Conservation (phyloP, 352 stramenopile species). For the Elongisporangium anandrum region DNA sequence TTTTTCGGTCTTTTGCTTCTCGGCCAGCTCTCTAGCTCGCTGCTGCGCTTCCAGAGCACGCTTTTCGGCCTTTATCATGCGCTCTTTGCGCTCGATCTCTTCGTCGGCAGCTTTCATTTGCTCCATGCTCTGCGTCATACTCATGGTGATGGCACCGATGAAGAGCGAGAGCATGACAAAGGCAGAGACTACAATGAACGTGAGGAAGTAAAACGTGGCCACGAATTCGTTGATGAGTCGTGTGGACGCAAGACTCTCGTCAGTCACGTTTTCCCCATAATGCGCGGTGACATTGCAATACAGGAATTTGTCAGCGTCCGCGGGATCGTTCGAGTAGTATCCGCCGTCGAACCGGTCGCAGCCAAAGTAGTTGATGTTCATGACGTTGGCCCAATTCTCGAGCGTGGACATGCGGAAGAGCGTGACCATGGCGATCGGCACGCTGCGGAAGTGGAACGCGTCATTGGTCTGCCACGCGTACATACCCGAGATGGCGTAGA, state of each 20-base stretch:
- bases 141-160: conserved; percentile 89
- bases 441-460: conserved; percentile 76
- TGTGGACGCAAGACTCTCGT: conserved; percentile 21
- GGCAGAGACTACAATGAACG: conserved; percentile 84
- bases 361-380: conserved; percentile 82
- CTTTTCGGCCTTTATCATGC: conserved; percentile 53
- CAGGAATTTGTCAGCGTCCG: conserved; percentile 29
- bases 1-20: conserved; percentile 18
- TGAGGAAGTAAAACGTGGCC: conserved; percentile 76
- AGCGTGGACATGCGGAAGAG: conserved; percentile 81
- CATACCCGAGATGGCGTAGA: conserved; percentile 90
- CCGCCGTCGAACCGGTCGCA: conserved; percentile 62
- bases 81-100: conserved; percentile 53
- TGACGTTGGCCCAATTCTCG: conserved; percentile 78
- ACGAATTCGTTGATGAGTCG: conserved; percentile 51
- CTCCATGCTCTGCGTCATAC: conserved; percentile 88
- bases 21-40: conserved; percentile 31
- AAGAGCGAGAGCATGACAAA: conserved; percentile 90
- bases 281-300: conserved; percentile 62
- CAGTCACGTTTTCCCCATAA: conserved; percentile 46
- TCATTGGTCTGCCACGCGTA: conserved; percentile 88
- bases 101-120: conserved; percentile 77
- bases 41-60: conserved; percentile 45
- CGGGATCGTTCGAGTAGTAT: conserved; percentile 52
- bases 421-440: conserved; percentile 80